Evolutionary conservation across 2,329 filamentous ascomycete species (phyloP), one percentile per base, ranked within the genome.

Genomic region (Fusarium penzigii): DNA sequence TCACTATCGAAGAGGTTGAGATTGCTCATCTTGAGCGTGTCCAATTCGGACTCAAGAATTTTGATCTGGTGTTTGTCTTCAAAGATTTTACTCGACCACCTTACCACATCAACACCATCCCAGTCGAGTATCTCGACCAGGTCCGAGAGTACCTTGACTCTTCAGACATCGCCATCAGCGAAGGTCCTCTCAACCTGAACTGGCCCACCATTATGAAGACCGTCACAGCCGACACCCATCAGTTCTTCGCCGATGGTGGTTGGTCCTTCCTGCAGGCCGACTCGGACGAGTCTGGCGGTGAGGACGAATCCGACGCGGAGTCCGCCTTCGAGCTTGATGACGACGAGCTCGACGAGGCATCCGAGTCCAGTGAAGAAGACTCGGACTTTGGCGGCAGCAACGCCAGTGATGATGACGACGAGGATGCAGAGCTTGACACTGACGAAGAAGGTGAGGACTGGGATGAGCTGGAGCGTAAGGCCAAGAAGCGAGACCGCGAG

Each of bases 121-220:
- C 94, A 0, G 91, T 99, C 20, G 94, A 99, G 69, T 90, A 88
- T 3, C 81, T 99, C 4, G 94, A 99, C 63, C 87, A 90, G 48
- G 93, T 99, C 61, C 97, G 97, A 74, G 95, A 99, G 68, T 99
- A 94, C 87, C 83, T 99, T 10, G 93, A 99, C 72, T 92, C 88
- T 1, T 92, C 94, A 44, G 93, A 99, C 68, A 96, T 99, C 67
- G 87, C 94, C 16, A 97, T 87, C 77, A 89, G 86, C 12, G 95
- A 99, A 73, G 94, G 94, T 51, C 94, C 93, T 1, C 85, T 99
- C 62, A 99, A 99, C 76, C 81, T 99, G 51, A 97, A 97, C 80
- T 99, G 94, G 94, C 89, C 90, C 11, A 96, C 92, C 14, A 99
- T 99, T 69, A 99, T 99, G 92, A 99, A 99, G 81, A 99, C 94